Evolutionary conservation across 2,329 filamentous ascomycete genomes (phyloP), one percentile per base, ranked within the genome.

Genomic region (Eurotiales sp.): DNA sequence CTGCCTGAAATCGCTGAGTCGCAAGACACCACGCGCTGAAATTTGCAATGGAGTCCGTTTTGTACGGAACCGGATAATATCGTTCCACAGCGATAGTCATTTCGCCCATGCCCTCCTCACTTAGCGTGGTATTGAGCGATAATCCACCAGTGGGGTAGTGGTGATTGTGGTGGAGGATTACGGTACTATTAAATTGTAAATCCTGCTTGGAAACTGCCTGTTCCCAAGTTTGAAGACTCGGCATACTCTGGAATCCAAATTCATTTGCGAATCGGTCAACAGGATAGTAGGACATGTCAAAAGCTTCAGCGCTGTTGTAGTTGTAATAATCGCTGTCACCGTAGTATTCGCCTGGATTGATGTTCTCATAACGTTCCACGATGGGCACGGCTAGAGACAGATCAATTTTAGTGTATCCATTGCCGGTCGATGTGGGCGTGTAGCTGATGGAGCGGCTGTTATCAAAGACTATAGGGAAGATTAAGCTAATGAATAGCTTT

Each of bases 221-320:
- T 37, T 72, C 71, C 81, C 81, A 84, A 2, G 73, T 77, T 53
- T 82, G 77, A 0, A 84, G 59, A 46, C 76, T 79, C 0, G 82
- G 82, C 81, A 85, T 83, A 50, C 76, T 79, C 58, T 83, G 80
- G 60, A 77, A 84, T 21, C 82, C 82, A 54, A 85, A 85, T 62
- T 85, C 82, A 55, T 83, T 82, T 2, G 79, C 77, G 58, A 85
- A 85, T 8, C 82, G 73, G 2, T 80, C 81, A 0, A 83, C 67
- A 0, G 81, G 81, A 55, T 83, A 84, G 0, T 66, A 70, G 1
- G 69, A 72, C n/a, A 72, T 68, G 60, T 84, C 74, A 63, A 83
- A 84, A 0, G 81, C 75, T 14, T 74, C 64, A 0, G 59, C 61
- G 11, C 74, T 73, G 53, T 80, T 64, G 59, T 85, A 85, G 56